A percentile compares a stretch with the other conserved stretches of the same genome.
Evolutionary conservation across 208 protist genomes (phyloP).

Genomic region (Phytomonas francai): DNA sequence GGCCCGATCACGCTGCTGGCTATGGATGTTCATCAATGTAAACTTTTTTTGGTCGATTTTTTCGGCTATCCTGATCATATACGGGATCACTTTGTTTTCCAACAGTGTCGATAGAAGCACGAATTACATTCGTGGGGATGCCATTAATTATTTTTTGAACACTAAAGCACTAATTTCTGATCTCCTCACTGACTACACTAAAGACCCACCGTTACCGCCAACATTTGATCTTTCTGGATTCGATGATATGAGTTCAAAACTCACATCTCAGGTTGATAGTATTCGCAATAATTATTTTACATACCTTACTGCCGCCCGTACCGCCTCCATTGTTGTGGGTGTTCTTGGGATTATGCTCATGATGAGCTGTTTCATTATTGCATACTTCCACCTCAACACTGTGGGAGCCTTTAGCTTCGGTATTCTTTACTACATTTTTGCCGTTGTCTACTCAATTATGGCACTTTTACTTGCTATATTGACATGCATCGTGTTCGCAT

Average conservation of each 20-base stretch:
- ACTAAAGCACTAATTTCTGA: conserved; percentile 22
- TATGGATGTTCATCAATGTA: conserved; percentile 68
- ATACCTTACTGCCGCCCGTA: conserved; percentile 46
- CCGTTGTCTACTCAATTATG: conserved; percentile 44
- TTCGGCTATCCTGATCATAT: conserved; percentile 52
- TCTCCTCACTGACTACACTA: conserved; percentile 33
- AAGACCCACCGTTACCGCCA: conserved; percentile 14
- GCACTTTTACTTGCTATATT: conserved; percentile 48
- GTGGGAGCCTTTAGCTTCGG: conserved; percentile 32
- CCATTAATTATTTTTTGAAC: conserved; percentile 40
- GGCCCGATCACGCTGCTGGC: conserved; percentile 26
- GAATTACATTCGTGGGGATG: conserved; percentile 22
- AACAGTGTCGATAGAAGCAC: conserved; percentile 17
- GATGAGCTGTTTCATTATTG: conserved; percentile 51
- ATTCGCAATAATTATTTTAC: conserved; percentile 44
- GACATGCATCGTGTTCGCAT: conserved; percentile 28
- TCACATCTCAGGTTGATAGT: conserved; percentile 20
- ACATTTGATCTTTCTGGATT: conserved; percentile 29
- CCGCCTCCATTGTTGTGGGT: conserved; percentile 45
- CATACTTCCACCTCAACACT: conserved; percentile 29
- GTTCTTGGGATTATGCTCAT: conserved; percentile 43
- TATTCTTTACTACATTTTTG: conserved; percentile 57
- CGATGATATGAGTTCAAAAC: conserved; percentile 21
- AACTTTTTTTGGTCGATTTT: conserved; percentile 35
- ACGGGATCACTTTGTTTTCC: conserved; percentile 34